Evolutionary conservation across 2,329 filamentous ascomycete species (phyloP).

Genomic region (Sclerotinia trifoliorum): DNA sequence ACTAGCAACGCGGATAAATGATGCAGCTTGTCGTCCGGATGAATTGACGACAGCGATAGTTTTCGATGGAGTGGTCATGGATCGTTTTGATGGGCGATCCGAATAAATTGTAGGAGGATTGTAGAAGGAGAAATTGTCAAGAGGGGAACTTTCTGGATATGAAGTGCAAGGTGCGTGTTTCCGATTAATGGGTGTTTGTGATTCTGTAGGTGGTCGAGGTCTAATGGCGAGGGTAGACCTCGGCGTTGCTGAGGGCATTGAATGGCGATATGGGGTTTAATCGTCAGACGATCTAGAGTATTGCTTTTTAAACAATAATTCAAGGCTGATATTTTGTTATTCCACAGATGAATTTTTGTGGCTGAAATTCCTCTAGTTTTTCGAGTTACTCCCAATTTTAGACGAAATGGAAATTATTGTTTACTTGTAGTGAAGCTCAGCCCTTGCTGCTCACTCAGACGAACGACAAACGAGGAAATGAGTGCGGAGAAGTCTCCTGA

Average conservation of each 20-base stretch:
- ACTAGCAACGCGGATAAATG: constrained; percentile 88
- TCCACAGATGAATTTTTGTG: background rate
- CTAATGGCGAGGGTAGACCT: constrained; percentile 36
- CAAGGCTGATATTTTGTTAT: background rate
- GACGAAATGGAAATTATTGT: constrained; percentile 15
- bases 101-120: constrained; percentile 24
- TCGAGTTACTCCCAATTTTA: constrained; percentile 4
- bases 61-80: constrained; percentile 38
- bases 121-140: constrained; percentile 27
- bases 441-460: constrained; percentile 2
- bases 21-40: constrained; percentile 92
- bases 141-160: constrained; percentile 29
- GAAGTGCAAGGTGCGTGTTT: constrained; percentile 38
- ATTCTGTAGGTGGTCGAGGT: constrained; percentile 28
- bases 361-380: background rate
- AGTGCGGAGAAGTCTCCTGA: constrained; percentile 1
- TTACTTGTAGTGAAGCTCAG: constrained; percentile 8
- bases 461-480: constrained; percentile 11
- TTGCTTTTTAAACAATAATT: background rate
- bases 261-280: background rate
- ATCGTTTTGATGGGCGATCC: constrained; percentile 37
- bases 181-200: constrained; percentile 30
- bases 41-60: constrained; percentile 95
- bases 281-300: background rate
- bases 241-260: constrained; percentile 38